Evolutionary conservation across 768 basidiomycete species (phyloP).

Genomic region (Naganishia vishniacii): DNA sequence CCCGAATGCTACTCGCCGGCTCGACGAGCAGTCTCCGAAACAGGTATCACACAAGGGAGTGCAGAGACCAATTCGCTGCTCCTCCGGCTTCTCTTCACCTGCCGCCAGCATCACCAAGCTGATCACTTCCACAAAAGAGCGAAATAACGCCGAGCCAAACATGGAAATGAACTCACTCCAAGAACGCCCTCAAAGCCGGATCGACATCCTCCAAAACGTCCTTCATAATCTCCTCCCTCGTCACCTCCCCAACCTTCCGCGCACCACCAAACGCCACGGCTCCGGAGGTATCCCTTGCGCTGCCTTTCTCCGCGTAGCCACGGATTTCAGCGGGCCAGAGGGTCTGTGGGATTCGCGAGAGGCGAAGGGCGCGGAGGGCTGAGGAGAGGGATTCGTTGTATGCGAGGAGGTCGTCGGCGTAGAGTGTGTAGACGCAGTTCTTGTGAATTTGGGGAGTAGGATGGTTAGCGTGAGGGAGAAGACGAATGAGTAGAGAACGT

Average conservation of each 20-base stretch:
- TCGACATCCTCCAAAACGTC: slow-evolving; percentile 24
- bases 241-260: slow-evolving; percentile 33
- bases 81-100: too few species aligned
- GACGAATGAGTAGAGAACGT: neutral
- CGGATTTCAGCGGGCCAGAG: slow-evolving; percentile 65
- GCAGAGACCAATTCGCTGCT: too few species aligned
- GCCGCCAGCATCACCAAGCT: too few species aligned
- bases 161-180: slow-evolving; percentile 17
- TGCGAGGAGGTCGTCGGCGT: slow-evolving; percentile 64
- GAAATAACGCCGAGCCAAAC: too few species aligned
- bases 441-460: neutral
- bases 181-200: slow-evolving; percentile 21
- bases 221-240: slow-evolving; percentile 23
- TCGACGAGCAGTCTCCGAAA: too few species aligned
- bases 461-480: neutral
- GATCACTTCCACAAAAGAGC: too few species aligned
- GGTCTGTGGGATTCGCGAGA: slow-evolving; percentile 54
- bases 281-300: neutral
- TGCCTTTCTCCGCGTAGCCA: slow-evolving; percentile 22
- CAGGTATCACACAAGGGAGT: too few species aligned
- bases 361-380: slow-evolving; percentile 55
- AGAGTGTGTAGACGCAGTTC: slow-evolving; percentile 83
- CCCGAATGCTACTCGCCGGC: too few species aligned
- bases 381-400: slow-evolving; percentile 59
- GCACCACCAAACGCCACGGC: slow-evolving; percentile 15